Evolutionary conservation across 768 basidiomycete genomes (phyloP).

Genomic region (Termitomyces sp.): DNA sequence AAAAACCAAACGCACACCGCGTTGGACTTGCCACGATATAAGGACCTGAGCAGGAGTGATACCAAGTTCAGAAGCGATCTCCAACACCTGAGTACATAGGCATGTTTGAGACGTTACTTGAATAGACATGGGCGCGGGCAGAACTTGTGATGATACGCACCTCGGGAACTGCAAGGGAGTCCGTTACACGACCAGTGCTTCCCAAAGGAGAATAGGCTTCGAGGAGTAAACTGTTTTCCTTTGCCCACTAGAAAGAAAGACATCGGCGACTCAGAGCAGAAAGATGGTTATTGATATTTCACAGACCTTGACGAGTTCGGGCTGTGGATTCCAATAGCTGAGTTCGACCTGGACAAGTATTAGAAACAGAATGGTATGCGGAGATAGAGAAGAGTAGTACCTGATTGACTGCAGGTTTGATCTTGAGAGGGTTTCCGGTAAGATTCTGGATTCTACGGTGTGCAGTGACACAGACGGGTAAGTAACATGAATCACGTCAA

Average conservation of each 20-base stretch:
- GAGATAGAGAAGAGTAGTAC: constrained; percentile 12
- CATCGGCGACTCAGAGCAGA: not conserved
- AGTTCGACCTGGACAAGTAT: constrained; percentile 48
- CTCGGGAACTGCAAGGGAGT: constrained; percentile 54
- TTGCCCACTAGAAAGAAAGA: constrained; percentile 48
- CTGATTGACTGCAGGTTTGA: constrained; percentile 66
- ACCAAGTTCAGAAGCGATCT: constrained; percentile 53
- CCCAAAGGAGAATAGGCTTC: constrained; percentile 79
- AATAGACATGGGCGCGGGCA: not conserved
- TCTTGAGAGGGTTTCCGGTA: constrained; percentile 53
- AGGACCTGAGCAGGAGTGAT: constrained; percentile 74
- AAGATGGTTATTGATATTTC: not conserved
- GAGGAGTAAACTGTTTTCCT: constrained; percentile 56
- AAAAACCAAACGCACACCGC: constrained; percentile 46
- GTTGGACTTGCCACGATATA: constrained; percentile 73
- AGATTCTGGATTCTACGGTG: constrained; percentile 47
- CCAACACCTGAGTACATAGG: constrained; percentile 34
- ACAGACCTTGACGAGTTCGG: constrained; percentile 59
- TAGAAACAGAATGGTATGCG: not conserved
- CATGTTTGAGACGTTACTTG: not conserved
- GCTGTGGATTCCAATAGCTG: constrained; percentile 73
- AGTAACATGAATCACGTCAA: not conserved
- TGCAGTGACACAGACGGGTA: constrained; percentile 11
- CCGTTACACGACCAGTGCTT: constrained; percentile 49
- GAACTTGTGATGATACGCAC: constrained; percentile 20